phyloP scores from a whole-genome alignment of 2,329 filamentous ascomycete species.

The Coccinonectria pachysandricola region DNA sequence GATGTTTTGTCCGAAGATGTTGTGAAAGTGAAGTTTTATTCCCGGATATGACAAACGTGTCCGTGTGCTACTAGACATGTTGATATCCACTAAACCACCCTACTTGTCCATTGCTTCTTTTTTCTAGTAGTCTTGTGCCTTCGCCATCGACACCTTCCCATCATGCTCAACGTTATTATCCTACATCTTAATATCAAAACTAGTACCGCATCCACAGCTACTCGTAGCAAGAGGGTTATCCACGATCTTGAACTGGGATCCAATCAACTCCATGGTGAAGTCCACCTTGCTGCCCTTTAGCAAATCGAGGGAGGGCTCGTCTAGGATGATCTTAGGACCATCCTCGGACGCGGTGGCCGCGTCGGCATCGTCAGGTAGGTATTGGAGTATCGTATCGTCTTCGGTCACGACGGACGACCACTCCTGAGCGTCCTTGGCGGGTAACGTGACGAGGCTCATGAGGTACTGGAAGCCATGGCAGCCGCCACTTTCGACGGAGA shows the following conservation, averaged over 20 bases:
- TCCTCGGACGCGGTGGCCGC: slow-evolving; percentile 18
- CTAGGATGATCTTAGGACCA: slow-evolving; percentile 73
- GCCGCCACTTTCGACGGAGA: slow-evolving; percentile 85
- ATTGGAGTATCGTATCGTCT: slow-evolving; percentile 84
- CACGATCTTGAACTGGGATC: slow-evolving; percentile 83
- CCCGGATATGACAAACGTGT: too few species aligned
- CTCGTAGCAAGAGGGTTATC: slow-evolving; percentile 88
- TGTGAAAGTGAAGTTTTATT: too few species aligned
- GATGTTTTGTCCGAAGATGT: neutral
- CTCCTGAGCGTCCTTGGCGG: slow-evolving; percentile 25
- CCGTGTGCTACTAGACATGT: too few species aligned
- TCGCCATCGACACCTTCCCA: too few species aligned
- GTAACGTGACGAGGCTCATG: slow-evolving; percentile 69
- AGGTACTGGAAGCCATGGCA: slow-evolving; percentile 98
- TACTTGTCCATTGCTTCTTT: too few species aligned
- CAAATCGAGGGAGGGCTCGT: slow-evolving; percentile 76
- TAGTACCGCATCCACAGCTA: slow-evolving; percentile 94
- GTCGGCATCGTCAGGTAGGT: slow-evolving; percentile 39
- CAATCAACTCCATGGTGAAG: slow-evolving; percentile 90
- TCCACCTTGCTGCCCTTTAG: slow-evolving; percentile 92
- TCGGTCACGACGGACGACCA: slow-evolving; percentile 38
- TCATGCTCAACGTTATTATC: too few species aligned
- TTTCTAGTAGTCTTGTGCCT: too few species aligned
- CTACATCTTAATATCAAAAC: slow-evolving; percentile 80
- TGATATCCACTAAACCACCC: too few species aligned